Conservation (phyloP, 805 yeast genomes). For the Hanseniaspora singularis region DNA sequence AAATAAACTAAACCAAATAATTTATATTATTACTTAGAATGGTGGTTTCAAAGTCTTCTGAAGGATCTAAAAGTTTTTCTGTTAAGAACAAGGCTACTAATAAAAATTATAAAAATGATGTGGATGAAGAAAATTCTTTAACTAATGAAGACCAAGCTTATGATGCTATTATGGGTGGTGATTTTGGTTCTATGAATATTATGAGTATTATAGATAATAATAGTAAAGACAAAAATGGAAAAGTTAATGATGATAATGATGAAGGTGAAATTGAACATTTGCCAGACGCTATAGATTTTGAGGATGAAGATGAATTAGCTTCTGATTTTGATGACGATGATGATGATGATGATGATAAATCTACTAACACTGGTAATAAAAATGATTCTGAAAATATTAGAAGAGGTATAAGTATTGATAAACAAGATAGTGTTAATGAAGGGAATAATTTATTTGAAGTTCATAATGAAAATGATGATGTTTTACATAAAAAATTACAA, state of each 20-base stretch:
- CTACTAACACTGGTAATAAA: conserved; percentile 22
- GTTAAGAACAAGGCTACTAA: too few species aligned
- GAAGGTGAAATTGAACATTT: conserved; percentile 56
- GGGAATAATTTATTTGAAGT: conserved; percentile 18
- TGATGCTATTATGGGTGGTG: conserved; percentile 30
- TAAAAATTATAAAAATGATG: too few species aligned
- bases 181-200: conserved; percentile 29
- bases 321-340: conserved; percentile 49
- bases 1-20: too few species aligned
- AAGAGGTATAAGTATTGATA: conserved; percentile 18
- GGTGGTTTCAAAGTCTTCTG: too few species aligned
- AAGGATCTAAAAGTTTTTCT: too few species aligned
- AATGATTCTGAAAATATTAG: conserved; percentile 16
- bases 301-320: conserved; percentile 87
- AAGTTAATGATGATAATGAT: conserved; percentile 22
- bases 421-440: conserved; percentile 22
- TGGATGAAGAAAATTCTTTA: too few species aligned
- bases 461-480: background rate
- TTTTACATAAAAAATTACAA: background rate
- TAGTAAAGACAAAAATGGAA: conserved; percentile 15
- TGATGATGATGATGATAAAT: conserved; percentile 28
- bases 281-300: conserved; percentile 86
- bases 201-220: conserved; percentile 23
- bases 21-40: too few species aligned
- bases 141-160: conserved; percentile 32